phyloP scores from a whole-genome alignment of 1,139 yeast species.

The Yamadazyma sp. region DNA sequence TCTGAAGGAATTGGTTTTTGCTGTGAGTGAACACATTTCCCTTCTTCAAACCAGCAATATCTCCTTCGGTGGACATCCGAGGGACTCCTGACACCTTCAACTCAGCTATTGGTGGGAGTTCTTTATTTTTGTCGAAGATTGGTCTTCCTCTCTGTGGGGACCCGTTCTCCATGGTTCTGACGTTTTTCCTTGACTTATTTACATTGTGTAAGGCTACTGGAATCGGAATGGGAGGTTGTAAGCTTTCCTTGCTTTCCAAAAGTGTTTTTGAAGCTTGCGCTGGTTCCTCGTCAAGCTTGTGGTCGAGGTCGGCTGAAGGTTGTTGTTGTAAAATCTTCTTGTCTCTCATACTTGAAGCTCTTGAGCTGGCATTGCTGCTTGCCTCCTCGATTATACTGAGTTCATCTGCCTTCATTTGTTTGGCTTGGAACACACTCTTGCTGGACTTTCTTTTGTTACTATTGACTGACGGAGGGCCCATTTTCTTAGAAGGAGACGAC shows the following conservation, averaged over 20 bases:
- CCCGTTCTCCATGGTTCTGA: constrained; percentile 5
- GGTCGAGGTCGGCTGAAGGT: too few relatives aligned
- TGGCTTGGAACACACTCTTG: constrained; percentile 18
- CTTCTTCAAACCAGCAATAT: constrained; percentile 10
- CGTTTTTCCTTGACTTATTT: constrained; percentile 6
- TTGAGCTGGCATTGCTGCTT: constrained; percentile 26
- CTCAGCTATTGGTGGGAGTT: constrained; percentile 11
- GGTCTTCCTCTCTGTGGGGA: constrained; percentile 3
- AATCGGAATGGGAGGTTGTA: constrained; percentile 5
- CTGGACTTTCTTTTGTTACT: constrained; percentile 21
- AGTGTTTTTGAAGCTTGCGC: background rate
- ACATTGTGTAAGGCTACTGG: constrained; percentile 6
- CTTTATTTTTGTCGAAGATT: constrained; percentile 6
- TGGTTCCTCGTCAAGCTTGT: background rate
- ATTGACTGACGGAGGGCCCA: constrained; percentile 23
- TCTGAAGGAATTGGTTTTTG: constrained; percentile 15
- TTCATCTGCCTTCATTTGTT: constrained; percentile 27
- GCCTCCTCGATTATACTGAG: constrained; percentile 48
- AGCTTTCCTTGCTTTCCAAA: background rate
- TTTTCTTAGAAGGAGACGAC: constrained; percentile 17
- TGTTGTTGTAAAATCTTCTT: constrained; percentile 2
- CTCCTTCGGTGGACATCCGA: constrained; percentile 15
- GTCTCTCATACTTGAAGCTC: constrained; percentile 27
- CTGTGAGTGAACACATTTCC: constrained; percentile 15
- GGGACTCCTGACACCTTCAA: constrained; percentile 11